Conservation (phyloP, 177 flowering plant species). For the Vitis hybrid region DNA sequence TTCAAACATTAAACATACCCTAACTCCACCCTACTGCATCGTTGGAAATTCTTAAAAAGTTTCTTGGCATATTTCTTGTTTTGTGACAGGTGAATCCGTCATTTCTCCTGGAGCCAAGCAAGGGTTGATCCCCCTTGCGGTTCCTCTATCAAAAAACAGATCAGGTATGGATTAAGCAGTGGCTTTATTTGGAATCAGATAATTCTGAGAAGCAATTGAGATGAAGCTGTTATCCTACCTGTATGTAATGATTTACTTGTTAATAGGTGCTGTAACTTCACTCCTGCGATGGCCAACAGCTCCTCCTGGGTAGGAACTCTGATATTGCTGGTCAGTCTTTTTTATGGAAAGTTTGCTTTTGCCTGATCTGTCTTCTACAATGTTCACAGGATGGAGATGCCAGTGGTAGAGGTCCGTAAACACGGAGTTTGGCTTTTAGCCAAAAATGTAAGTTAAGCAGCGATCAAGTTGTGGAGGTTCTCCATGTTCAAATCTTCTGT, state of each 20-base stretch:
- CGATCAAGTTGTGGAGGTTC: background rate
- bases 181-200: background rate
- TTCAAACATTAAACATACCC: too few relatives aligned
- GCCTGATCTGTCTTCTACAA: conserved; percentile 1
- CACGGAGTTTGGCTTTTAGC: conserved; percentile 92
- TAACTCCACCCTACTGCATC: too few relatives aligned
- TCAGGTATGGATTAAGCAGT: conserved; percentile 45
- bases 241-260: conserved; percentile 4
- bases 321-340: background rate
- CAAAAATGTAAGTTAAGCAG: conserved; percentile 58
- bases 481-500: too few relatives aligned
- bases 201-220: background rate
- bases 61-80: conserved; percentile 1
- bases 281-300: conserved; percentile 95
- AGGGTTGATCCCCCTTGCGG: conserved; percentile 76
- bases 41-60: background rate
- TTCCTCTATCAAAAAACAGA: conserved; percentile 65
- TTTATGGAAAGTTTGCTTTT: background rate
- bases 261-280: conserved; percentile 69
- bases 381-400: conserved; percentile 83
- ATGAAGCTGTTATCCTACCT: conserved; percentile 1
- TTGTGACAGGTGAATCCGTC: conserved; percentile 59
- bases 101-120: conserved; percentile 76
- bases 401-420: conserved; percentile 82
- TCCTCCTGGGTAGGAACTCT: conserved; percentile 68